Evolutionary conservation across 257 asterid species (phyloP).

Genomic region (Jasminum sambac): DNA sequence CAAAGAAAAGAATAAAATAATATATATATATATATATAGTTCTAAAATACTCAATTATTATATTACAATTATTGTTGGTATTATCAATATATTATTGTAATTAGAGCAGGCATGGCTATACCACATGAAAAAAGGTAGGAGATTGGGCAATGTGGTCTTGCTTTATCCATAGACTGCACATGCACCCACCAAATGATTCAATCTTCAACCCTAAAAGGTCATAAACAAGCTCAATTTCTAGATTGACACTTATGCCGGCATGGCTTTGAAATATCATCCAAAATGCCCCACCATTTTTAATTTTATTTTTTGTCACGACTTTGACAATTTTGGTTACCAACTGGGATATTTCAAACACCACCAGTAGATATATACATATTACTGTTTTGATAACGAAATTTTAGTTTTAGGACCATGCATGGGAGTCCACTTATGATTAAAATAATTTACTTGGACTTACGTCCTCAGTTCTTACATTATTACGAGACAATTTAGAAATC

Average conservation of each 20-base stretch:
- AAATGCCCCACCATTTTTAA: constrained; percentile 22
- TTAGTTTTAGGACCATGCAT: not conserved
- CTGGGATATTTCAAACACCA: not conserved
- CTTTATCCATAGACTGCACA: constrained; percentile 30
- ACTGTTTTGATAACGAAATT: not conserved
- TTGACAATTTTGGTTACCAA: constrained; percentile 20
- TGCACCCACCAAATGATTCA: constrained; percentile 29
- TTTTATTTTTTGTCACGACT: constrained; percentile 17
- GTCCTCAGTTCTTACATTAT: not conserved
- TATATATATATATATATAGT: too few species aligned
- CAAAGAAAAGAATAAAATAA: too few species aligned
- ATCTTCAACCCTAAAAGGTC: constrained; percentile 16
- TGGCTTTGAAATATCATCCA: constrained; percentile 20
- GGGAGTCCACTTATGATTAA: not conserved
- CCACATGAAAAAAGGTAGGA: constrained; percentile 18
- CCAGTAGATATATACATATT: not conserved
- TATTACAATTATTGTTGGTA: not conserved
- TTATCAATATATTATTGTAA: not conserved
- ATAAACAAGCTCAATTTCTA: constrained; percentile 9
- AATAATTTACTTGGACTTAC: not conserved
- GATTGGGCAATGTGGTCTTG: constrained; percentile 26
- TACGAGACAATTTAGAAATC: not conserved
- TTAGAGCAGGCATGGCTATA: not conserved
- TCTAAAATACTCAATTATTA: not conserved
- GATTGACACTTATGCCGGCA: constrained; percentile 29